Percentiles rank a stretch among this genome's conserved stretches.
Evolutionary conservation across 352 stramenopile species (phyloP).

Genomic region (Phytophthora hibernalis): DNA sequence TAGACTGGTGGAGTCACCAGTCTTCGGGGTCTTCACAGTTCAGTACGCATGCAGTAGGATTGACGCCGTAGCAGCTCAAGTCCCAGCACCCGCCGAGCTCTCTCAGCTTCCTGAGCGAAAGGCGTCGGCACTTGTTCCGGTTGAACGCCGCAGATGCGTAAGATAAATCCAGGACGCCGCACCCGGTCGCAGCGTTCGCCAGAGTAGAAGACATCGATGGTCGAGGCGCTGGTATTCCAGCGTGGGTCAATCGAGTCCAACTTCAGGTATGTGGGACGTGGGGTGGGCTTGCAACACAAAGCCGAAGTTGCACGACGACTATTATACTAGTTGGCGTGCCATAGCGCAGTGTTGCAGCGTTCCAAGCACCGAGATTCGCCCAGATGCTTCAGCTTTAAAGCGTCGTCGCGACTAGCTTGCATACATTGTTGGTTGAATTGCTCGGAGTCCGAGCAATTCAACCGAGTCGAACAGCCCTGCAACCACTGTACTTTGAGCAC

Average conservation of each 20-base stretch:
- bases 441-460: too few relatives aligned
- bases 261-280: slow-evolving; percentile 21
- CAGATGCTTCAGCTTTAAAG: not conserved
- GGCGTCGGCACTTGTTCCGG: not conserved
- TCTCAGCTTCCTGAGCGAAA: too few relatives aligned
- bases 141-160: slow-evolving; percentile 2
- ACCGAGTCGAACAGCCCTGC: too few relatives aligned
- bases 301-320: not conserved
- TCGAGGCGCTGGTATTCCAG: slow-evolving; percentile 17
- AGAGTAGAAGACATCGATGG: slow-evolving; percentile 20
- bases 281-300: not conserved
- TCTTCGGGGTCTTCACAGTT: too few relatives aligned
- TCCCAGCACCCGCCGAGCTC: too few relatives aligned
- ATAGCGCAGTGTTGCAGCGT: not conserved
- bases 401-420: not conserved
- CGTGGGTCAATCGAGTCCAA: slow-evolving; percentile 27
- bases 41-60: not conserved
- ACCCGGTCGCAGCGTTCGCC: slow-evolving; percentile 16
- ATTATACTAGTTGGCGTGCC: not conserved
- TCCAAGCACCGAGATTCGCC: not conserved
- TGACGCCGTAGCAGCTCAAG: too few relatives aligned
- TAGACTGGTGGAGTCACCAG: too few relatives aligned
- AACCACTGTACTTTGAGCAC: too few relatives aligned
- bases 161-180: slow-evolving; percentile 26
- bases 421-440: not conserved